Base-by-base conservation (phyloP, 768 basidiomycete species). In the Termitomyces sp. region DNA sequence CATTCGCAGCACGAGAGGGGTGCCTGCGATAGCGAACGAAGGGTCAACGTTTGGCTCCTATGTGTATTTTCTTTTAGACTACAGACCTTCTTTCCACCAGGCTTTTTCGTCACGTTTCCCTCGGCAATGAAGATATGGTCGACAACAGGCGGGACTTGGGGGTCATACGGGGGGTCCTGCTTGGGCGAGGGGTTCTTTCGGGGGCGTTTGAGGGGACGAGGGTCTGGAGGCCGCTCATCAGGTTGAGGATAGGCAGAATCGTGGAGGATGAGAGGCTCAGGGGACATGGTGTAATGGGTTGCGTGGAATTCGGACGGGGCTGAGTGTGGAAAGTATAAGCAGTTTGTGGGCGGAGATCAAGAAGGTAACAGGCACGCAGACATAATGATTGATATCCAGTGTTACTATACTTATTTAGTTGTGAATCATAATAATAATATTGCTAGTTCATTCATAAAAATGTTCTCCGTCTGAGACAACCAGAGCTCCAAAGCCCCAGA, bases 1-100 rank as follows among this genome's bases (percentile, higher is more conserved):
- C 83, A 85, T 68, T 84, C 83, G 59, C 82, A 82, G 57, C 83
- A 85, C 0, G 82, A 84, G 21, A 84, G 69, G 24, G 82, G 80
- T 35, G 79, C 69, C 77, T 80, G 46, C 4, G 45, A 51, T 21
- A 48, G 38, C 46, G 12, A 46, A 14, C 28, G 6, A 51, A 44
- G 30, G n/a, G 19, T 58, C 45, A 46, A 38, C 9, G 59, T 58
- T 40, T 49, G 40, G 3, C 26, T 9, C 26, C n/a, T 34, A 38
- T 9, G 24, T 28, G 14, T 50, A 22, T 38, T 50, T 51, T 45
- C 42, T 53, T 42, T 15, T 55, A 50, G 9, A 17, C 45, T 48
- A 64, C 68, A 44, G 45, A 80, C 77, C 73, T 78, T 79, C 70
- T 79, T 79, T 35, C 72, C 74, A 12, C 72, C 72, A 44, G 73